Percentiles rank a stretch among this genome's conserved stretches.
These are phyloP conservation scores for Fraxinus velutina DNA, from an alignment of 305 asterid species.

Conservation along the genomic window DNA sequence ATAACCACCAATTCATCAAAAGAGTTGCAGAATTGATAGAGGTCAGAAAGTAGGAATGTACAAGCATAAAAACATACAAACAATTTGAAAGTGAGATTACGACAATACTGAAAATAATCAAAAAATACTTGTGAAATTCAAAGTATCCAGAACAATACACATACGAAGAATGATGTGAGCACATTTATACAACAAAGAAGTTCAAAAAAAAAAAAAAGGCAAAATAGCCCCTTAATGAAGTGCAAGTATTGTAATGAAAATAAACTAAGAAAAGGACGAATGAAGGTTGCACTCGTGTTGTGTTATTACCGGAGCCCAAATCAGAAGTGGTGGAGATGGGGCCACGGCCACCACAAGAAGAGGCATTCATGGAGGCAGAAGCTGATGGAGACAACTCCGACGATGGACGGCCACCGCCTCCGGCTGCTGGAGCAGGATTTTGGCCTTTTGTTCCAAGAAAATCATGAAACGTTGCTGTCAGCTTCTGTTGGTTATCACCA, in stretches of 20 bases:
- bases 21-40: background rate
- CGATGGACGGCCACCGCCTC: conserved; percentile 38
- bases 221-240: background rate
- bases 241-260: background rate
- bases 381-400: conserved; percentile 62
- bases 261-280: background rate
- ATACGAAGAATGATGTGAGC: background rate
- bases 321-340: conserved; percentile 58
- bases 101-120: background rate
- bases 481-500: conserved; percentile 50
- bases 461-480: conserved; percentile 65
- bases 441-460: conserved; percentile 57
- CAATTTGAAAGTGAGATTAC: conserved; percentile 4
- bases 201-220: background rate
- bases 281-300: background rate
- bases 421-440: conserved; percentile 35
- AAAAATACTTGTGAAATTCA: background rate
- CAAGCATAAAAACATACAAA: background rate
- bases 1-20: conserved; percentile 20
- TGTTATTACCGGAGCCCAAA: conserved; percentile 67
- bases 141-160: background rate
- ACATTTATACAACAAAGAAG: background rate
- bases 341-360: conserved; percentile 42
- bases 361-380: conserved; percentile 38
- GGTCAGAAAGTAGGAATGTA: background rate